Conservation (phyloP, 495 filamentous ascomycete species). For the Podospora bellae-mahoneyi region DNA sequence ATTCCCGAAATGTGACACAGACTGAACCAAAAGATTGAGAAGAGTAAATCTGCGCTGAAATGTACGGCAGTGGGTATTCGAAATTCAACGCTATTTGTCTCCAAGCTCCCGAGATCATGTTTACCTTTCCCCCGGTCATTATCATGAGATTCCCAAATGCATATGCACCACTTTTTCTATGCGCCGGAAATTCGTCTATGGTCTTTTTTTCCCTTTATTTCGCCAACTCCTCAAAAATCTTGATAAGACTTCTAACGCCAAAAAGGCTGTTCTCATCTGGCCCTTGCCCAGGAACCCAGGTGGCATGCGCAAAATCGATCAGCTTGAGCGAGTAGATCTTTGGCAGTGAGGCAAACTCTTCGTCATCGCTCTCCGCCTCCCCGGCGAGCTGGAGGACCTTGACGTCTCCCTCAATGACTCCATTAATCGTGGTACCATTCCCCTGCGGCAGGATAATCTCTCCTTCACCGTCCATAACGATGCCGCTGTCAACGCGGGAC, state of each 20-base stretch:
- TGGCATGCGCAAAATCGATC: slow-evolving; percentile 95
- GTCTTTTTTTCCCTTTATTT: slow-evolving; percentile 19
- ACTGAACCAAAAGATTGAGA: no score
- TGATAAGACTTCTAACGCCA: slow-evolving; percentile 70
- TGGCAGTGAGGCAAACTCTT: slow-evolving; percentile 62
- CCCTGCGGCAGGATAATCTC: slow-evolving; percentile 12
- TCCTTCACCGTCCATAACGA: slow-evolving; percentile 41
- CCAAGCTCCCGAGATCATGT: not conserved
- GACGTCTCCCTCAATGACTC: slow-evolving; percentile 22
- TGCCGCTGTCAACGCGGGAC: slow-evolving; percentile 44
- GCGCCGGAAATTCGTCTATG: not conserved
- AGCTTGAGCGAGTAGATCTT: slow-evolving; percentile 78
- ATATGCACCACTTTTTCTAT: not conserved
- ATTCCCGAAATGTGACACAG: no score
- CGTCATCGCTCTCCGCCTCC: slow-evolving; percentile 63
- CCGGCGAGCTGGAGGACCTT: slow-evolving; percentile 26
- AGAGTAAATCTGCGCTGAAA: not conserved
- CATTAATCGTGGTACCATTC: not conserved
- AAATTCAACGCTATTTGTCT: not conserved
- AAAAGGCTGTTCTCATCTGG: slow-evolving; percentile 80
- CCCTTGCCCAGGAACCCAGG: slow-evolving; percentile 79
- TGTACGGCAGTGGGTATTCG: not conserved
- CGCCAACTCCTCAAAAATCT: slow-evolving; percentile 65
- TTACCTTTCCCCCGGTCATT: not conserved
- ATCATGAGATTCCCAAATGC: not conserved